Percentiles rank a stretch among this genome's conserved stretches.
These are phyloP conservation scores for Fraxinus excelsior DNA, from an alignment of 257 asterid genomes.

Conservation along the genomic window DNA sequence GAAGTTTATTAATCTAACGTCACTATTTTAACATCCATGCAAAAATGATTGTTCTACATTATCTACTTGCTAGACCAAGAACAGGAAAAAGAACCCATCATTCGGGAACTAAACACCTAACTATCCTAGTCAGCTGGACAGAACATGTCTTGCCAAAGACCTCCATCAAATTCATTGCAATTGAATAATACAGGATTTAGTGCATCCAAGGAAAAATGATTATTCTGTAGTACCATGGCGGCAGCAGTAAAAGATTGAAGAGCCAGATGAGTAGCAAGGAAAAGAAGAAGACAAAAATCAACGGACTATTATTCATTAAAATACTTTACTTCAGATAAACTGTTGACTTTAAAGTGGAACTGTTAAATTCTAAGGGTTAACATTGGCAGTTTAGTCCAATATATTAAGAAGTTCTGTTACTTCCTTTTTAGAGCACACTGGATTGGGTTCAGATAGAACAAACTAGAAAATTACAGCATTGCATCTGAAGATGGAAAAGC, in stretches of 20 bases:
- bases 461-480: constrained; percentile 5
- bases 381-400: not conserved
- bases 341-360: not conserved
- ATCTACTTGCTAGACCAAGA: not conserved
- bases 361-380: not conserved
- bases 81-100: not conserved
- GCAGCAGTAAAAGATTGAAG: not conserved
- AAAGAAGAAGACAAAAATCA: not conserved
- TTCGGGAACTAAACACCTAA: not conserved
- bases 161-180: not conserved
- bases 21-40: not conserved
- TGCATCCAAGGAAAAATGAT: not conserved
- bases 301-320: not conserved
- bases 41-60: not conserved
- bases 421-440: constrained; percentile 12
- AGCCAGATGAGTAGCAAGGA: not conserved
- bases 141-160: not conserved
- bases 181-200: not conserved
- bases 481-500: constrained; percentile 21
- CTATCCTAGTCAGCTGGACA: not conserved
- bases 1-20: not conserved
- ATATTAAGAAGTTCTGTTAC: not conserved
- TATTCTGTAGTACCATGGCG: not conserved
- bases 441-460: constrained; percentile 19
- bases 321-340: not conserved